Percentiles rank a stretch among this genome's conserved stretches.
phyloP scores from a whole-genome alignment of 106 monocot genomes.

The Apostasia shenzhenica region DNA sequence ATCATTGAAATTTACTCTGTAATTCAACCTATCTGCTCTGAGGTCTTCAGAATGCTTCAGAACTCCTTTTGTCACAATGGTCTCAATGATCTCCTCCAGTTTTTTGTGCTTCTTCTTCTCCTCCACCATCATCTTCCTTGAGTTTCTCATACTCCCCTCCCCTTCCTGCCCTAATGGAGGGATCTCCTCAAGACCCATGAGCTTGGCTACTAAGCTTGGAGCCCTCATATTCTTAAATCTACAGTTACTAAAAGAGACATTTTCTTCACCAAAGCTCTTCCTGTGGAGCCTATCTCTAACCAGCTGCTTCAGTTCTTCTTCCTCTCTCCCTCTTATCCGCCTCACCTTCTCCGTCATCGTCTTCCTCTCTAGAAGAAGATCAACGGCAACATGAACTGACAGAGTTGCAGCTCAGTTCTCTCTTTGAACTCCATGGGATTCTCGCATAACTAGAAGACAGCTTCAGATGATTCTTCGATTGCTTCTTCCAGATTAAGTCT shows the following conservation, averaged over 20 bases:
- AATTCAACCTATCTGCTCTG: background rate
- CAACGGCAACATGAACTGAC: no score
- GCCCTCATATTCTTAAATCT: constrained; percentile 21
- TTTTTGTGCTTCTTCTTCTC: constrained; percentile 11
- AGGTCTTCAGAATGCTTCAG: constrained; percentile 18
- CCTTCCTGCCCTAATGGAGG: constrained; percentile 9
- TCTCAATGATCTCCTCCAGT: constrained; percentile 43
- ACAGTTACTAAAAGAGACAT: background rate
- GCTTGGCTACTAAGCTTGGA: constrained; percentile 52
- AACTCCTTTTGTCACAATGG: constrained; percentile 39
- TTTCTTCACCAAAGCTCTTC: background rate
- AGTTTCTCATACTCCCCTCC: constrained; percentile 12
- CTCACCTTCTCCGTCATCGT: no score
- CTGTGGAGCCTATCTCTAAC: background rate
- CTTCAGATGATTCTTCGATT: no score
- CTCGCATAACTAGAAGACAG: no score
- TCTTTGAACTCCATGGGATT: no score
- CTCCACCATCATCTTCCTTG: constrained; percentile 12
- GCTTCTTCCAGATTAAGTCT: no score
- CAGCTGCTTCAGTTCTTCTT: no score
- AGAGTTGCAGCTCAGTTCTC: no score
- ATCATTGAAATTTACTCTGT: background rate
- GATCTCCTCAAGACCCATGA: constrained; percentile 63
- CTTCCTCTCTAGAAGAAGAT: no score
- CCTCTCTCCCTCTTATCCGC: no score